Percentiles rank a stretch among this genome's conserved stretches.
Evolutionary conservation across 345 rosid genomes (phyloP).

Genomic region (Eucalyptus victrix): DNA sequence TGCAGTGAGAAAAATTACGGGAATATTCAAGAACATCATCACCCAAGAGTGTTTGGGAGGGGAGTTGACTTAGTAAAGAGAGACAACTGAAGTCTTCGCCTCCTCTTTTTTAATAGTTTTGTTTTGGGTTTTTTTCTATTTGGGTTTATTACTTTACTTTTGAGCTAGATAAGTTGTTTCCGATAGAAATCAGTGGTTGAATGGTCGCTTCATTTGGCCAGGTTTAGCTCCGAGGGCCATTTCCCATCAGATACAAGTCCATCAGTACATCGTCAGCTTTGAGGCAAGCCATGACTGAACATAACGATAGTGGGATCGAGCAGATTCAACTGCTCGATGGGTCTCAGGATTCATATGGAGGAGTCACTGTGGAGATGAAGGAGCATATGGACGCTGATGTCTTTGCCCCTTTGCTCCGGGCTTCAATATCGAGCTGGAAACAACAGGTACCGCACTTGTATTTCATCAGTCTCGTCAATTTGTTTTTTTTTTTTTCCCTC

Average conservation of each 20-base stretch:
- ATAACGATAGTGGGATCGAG: not conserved
- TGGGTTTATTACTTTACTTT: not conserved
- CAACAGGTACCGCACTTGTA: conserved; percentile 17
- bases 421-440: conserved; percentile 45
- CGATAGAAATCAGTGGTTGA: not conserved
- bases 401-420: conserved; percentile 30
- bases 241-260: not conserved
- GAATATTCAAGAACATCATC: not conserved
- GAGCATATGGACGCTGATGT: conserved; percentile 21
- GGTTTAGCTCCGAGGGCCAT: not conserved
- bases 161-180: not conserved
- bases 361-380: conserved; percentile 28
- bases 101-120: not conserved
- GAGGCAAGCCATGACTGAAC: not conserved
- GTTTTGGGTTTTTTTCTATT: not conserved
- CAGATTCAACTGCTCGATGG: conserved; percentile 15
- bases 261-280: not conserved
- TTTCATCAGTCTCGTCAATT: not conserved
- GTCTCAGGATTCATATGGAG: conserved; percentile 33
- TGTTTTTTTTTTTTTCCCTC: not conserved
- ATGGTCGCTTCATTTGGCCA: not conserved
- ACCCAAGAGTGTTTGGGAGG: not conserved
- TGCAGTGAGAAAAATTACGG: not conserved
- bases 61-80: not conserved
- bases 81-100: not conserved